These are phyloP conservation scores for Erysimum cheiranthoides DNA, from an alignment of 345 rosid genomes.

Conservation along the genomic window DNA sequence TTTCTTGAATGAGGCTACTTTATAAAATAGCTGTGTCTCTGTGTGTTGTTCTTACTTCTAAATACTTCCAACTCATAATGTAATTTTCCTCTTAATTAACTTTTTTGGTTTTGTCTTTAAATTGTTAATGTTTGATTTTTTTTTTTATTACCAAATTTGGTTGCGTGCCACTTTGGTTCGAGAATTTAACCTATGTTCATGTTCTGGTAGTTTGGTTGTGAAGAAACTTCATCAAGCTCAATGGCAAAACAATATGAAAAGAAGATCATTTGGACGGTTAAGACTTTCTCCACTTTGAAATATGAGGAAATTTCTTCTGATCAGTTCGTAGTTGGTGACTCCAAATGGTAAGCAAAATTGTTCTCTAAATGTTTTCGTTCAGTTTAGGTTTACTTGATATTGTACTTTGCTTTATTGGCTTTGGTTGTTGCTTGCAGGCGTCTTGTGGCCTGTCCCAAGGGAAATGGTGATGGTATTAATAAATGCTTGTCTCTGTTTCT, in stretches of 20 bases:
- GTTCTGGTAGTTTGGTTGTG: too few relatives aligned
- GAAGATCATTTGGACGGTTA: neutral
- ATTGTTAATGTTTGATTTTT: neutral
- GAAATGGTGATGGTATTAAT: neutral
- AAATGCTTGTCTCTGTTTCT: neutral
- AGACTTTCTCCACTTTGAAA: neutral
- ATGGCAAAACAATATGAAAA: constrained; percentile 3
- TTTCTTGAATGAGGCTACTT: neutral
- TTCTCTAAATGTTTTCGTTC: neutral
- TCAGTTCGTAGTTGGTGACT: neutral
- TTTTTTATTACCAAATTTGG: neutral
- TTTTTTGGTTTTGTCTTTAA: neutral
- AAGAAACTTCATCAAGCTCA: too few relatives aligned
- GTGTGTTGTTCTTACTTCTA: neutral
- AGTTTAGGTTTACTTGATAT: neutral
- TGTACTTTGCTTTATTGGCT: neutral
- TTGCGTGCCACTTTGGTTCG: neutral
- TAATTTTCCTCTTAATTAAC: neutral
- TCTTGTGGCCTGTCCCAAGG: neutral
- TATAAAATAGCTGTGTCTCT: neutral
- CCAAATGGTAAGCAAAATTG: neutral
- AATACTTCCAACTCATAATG: neutral
- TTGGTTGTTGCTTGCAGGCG: neutral
- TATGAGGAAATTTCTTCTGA: neutral
- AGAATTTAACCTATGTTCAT: neutral